Percentiles rank a stretch among this genome's conserved stretches.
These are phyloP conservation scores for Adiantum capillusveneris DNA, from an alignment of 75 land plant genomes.

Conservation along the genomic window DNA sequence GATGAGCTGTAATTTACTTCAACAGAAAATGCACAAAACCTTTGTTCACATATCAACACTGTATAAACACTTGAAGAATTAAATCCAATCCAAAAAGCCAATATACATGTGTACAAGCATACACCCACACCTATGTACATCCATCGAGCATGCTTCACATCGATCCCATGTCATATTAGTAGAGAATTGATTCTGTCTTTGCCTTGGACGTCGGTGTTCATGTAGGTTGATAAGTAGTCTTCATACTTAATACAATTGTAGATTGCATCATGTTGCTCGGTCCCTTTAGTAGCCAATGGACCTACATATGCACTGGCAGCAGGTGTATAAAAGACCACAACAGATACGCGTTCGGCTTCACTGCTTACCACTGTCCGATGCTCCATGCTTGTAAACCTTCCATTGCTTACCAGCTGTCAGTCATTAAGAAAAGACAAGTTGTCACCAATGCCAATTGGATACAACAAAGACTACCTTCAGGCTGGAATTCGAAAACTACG, in stretches of 20 bases:
- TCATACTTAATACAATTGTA: background rate
- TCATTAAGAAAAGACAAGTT: background rate
- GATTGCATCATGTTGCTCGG: constrained; percentile 15
- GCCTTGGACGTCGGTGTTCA: background rate
- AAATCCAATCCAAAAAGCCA: too few relatives aligned
- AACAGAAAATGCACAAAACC: too few relatives aligned
- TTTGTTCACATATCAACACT: too few relatives aligned
- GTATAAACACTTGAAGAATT: too few relatives aligned
- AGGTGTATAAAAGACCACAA: constrained; percentile 88
- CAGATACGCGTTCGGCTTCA: constrained; percentile 40
- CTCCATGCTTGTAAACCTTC: constrained; percentile 51
- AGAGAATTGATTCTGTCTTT: constrained; percentile 2
- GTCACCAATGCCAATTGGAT: too few relatives aligned
- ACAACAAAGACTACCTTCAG: too few relatives aligned
- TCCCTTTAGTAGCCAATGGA: constrained; percentile 43
- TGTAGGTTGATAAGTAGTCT: background rate
- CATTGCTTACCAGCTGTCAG: constrained; percentile 71
- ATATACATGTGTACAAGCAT: too few relatives aligned
- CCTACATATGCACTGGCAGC: constrained; percentile 43
- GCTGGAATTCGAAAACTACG: too few relatives aligned
- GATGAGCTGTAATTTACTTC: too few relatives aligned
- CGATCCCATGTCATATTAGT: background rate
- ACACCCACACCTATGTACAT: too few relatives aligned
- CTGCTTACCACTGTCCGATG: constrained; percentile 76
- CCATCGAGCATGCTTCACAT: too few relatives aligned